A percentile compares a stretch with the other conserved stretches of the same genome.
Evolutionary conservation across 345 rosid genomes (phyloP).

Genomic region (Passiflora organensis): DNA sequence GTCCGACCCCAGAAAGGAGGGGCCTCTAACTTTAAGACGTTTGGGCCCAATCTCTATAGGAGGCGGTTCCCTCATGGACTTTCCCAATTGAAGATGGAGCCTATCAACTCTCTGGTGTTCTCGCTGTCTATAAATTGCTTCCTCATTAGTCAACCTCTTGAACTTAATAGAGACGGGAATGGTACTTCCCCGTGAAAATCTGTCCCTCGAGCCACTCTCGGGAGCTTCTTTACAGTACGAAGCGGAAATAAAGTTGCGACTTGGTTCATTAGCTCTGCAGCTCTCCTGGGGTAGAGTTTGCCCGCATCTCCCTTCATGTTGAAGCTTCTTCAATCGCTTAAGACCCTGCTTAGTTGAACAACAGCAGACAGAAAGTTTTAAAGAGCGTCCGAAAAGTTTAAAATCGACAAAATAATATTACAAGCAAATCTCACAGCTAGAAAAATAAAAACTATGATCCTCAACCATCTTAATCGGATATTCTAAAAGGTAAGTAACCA

Average conservation of each 20-base stretch:
- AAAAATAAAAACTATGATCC: too few relatives aligned
- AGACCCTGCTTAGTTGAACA: conserved; percentile 37
- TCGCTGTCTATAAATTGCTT: conserved; percentile 23
- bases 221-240: conserved; percentile 32
- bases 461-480: too few relatives aligned
- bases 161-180: conserved; percentile 46
- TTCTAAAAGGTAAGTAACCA: too few relatives aligned
- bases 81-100: conserved; percentile 27
- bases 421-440: too few relatives aligned
- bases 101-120: conserved; percentile 33
- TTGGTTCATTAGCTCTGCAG: conserved; percentile 31
- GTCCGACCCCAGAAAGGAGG: conserved; percentile 38
- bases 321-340: conserved; percentile 58
- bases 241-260: not conserved
- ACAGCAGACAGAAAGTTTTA: too few relatives aligned
- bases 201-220: conserved; percentile 27
- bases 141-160: conserved; percentile 36
- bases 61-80: conserved; percentile 32
- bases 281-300: conserved; percentile 24
- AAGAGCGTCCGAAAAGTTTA: too few relatives aligned
- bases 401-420: too few relatives aligned
- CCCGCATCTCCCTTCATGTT: conserved; percentile 34
- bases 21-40: conserved; percentile 62
- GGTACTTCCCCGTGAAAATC: conserved; percentile 28
- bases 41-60: conserved; percentile 48